Base-by-base conservation (phyloP, 352 stramenopile species). In the Phytophthora sansomeana region DNA sequence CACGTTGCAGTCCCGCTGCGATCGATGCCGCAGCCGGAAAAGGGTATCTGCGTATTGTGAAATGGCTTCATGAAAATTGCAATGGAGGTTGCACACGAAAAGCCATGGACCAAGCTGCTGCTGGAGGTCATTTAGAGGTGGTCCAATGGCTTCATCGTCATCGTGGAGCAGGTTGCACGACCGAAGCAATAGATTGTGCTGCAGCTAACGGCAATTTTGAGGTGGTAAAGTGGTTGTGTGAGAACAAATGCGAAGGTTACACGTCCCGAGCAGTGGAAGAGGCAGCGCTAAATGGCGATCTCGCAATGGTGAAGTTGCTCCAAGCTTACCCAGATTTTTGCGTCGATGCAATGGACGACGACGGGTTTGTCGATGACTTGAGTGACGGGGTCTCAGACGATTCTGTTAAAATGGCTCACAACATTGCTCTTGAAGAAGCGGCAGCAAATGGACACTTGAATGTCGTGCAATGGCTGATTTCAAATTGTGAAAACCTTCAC, bases 11-110 rank as follows among this genome's bases (percentile, higher is more conserved):
- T 14, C 3, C 35, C 16, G 5, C 16, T n/a, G 48, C 48, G 5
- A 43, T 55, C 17, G 48, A 55, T 55, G 30, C 26, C 6, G 49
- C 49, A 32, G 49, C 49, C 1, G 49, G 11, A 10, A 56, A 56
- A 6, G 17, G 49, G 3, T 17, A 56, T 36, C n/a, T 56, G 19
- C 19, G n/a, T 5, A 38, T 44, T 32, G 24, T 44, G 19, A 10
- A 44, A 44, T 44, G 32, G 49, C 49, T 56, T 19, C 49, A 56
- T 44, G 32, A 43, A 44, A 44, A 43, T 44, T 24, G 44, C 44
- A 5, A 46, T 56, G n/a, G 43, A 56, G 8, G 10, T 17, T 13
- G 33, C 46, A 43, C 16, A 35, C 21, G 21, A 24, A 24, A 24
- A 24, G 21, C 21, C 21, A 35, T 35, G 9, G 30, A 13, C 24